Evolutionary conservation across 345 rosid species (phyloP), one percentile per base, ranked within the genome.

Genomic region (Chamaenerion angustifolium): DNA sequence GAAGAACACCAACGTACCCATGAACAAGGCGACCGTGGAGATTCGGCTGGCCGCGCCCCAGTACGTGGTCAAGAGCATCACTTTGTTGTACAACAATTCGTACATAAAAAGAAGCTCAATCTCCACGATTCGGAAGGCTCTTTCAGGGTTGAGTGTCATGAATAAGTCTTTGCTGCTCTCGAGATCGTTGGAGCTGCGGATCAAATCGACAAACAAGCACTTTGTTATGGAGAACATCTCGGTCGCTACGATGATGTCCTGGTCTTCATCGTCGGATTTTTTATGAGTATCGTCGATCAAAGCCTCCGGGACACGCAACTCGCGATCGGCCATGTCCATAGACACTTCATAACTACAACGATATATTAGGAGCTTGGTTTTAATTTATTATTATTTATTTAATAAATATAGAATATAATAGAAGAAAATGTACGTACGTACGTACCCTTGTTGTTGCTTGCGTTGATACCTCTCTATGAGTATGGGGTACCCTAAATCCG

Each of bases 141-240:
- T 59, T 12, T 23, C 52, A 0, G 74, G 1, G 0, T 0, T 0
- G 16, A 16, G 40, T 0, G 6, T 15, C 12, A 0, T 9, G 12
- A 16, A 64, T 45, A 6, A 18, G 46, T 51, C 57, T 13, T 46
- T 54, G 48, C 68, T 49, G 43, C 40, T 56, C 49, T 48, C 63
- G 51, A 10, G 61, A 40, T 44, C 27, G 3, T 54, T 37, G 11
- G 54, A 31, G 13, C 51, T 56, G 45, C 73, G 65, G 51, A 61
- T 66, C 6, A 76, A 66, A 50, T 66, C 76, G 4, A 55, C 54
- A 6, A 81, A 66, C 4, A 81, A 68, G 56, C 60, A 69, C 45
- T 65, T 67, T 71, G 63, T 75, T 45, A 56, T 65, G 18, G 57
- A 44, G 46, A 51, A 73, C 48, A 68, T 61, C 18, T 48, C 35